These are phyloP conservation scores for Hanseniaspora sp. DNA, from an alignment of 1,139 yeast genomes.

Conservation along the genomic window DNA sequence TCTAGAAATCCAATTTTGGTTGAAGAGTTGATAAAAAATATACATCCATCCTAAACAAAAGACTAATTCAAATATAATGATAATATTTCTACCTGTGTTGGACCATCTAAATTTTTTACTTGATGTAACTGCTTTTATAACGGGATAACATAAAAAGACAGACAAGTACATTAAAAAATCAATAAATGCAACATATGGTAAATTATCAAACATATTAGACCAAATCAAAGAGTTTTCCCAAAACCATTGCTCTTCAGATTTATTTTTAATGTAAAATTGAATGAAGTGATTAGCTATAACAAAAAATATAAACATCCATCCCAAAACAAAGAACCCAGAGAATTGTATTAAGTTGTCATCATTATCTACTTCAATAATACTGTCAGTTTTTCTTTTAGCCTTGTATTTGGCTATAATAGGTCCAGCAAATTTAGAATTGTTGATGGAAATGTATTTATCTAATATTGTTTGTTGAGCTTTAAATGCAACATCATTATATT, in stretches of 20 bases:
- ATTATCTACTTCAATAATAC: neutral
- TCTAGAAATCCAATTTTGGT: slow-evolving; percentile 77
- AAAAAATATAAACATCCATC: slow-evolving; percentile 57
- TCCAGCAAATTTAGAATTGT: slow-evolving; percentile 11
- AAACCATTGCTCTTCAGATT: slow-evolving; percentile 28
- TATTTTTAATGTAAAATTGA: slow-evolving; percentile 32
- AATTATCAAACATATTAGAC: slow-evolving; percentile 40
- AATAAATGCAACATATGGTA: slow-evolving; percentile 52
- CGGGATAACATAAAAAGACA: slow-evolving; percentile 42
- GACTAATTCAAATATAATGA: slow-evolving; percentile 43
- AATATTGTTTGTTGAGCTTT: slow-evolving; percentile 4
- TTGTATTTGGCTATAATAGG: slow-evolving; percentile 8
- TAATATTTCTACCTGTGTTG: slow-evolving; percentile 48
- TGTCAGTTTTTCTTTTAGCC: neutral
- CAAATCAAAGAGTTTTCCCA: slow-evolving; percentile 40
- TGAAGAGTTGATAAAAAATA: slow-evolving; percentile 39
- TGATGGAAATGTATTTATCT: slow-evolving; percentile 8
- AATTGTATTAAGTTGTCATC: slow-evolving; percentile 29
- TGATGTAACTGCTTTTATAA: slow-evolving; percentile 44
- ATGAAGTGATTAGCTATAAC: slow-evolving; percentile 40
- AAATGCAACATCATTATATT: slow-evolving; percentile 3
- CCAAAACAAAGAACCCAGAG: slow-evolving; percentile 55
- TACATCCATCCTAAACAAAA: slow-evolving; percentile 39
- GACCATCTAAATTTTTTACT: slow-evolving; percentile 44
- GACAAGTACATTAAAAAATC: slow-evolving; percentile 61